Conservation (phyloP, 2,329 filamentous ascomycete genomes). For the Trichoderma endophyticum region DNA sequence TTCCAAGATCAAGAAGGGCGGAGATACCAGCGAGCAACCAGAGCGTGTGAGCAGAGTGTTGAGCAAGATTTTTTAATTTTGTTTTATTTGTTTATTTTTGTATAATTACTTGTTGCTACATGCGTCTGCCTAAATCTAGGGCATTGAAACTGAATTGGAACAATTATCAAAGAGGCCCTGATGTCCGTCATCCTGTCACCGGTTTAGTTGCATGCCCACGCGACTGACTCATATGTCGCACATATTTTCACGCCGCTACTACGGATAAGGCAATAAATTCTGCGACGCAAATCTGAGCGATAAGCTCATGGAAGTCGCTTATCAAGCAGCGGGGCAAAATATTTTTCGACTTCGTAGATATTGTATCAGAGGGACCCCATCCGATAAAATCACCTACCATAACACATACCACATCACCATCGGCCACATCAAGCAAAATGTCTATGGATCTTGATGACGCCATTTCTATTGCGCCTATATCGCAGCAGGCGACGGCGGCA, state of each 20-base stretch:
- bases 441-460: constrained; percentile 46
- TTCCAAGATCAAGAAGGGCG: constrained; percentile 52
- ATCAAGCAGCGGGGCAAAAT: constrained; percentile 39
- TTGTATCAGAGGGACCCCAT: constrained; percentile 20
- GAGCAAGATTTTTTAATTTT: constrained; percentile 59
- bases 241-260: neutral
- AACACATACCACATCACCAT: constrained; percentile 15
- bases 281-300: constrained; percentile 3
- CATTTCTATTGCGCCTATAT: constrained; percentile 35
- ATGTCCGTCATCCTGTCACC: neutral
- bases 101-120: neutral
- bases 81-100: neutral
- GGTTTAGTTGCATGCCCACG: neutral
- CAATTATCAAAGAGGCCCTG: neutral
- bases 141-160: neutral
- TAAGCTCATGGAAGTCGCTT: constrained; percentile 28
- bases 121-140: neutral
- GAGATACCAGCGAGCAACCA: constrained; percentile 44
- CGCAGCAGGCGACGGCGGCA: constrained; percentile 34
- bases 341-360: constrained; percentile 28
- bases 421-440: constrained; percentile 28
- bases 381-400: neutral
- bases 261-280: constrained; percentile 7
- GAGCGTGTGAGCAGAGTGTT: constrained; percentile 58
- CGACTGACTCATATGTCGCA: neutral